A percentile compares a stretch with the other conserved stretches of the same genome.
phyloP scores from a whole-genome alignment of 768 basidiomycete genomes.

The Mycena latifolia region DNA sequence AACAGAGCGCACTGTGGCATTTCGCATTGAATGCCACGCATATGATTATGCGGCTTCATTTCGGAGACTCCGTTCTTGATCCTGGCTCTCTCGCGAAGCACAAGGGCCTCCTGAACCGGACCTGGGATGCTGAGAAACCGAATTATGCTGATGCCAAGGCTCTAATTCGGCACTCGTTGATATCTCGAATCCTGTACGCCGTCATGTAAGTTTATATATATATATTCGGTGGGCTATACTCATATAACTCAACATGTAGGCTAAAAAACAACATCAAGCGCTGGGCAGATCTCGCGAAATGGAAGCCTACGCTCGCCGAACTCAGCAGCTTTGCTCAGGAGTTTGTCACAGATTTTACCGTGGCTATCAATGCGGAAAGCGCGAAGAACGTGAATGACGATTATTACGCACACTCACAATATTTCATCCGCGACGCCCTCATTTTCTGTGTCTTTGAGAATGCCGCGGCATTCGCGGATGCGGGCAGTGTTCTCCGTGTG shows the following conservation, averaged over 20 bases:
- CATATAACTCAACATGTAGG: no score
- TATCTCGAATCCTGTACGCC: constrained; percentile 29
- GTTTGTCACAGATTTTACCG: constrained; percentile 9
- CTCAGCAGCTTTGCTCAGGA: constrained; percentile 17
- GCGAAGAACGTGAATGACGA: constrained; percentile 18
- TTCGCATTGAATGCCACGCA: constrained; percentile 43
- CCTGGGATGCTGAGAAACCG: constrained; percentile 43
- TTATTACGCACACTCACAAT: constrained; percentile 35
- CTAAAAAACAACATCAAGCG: no score
- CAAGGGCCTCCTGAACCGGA: constrained; percentile 42
- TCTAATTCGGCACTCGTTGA: constrained; percentile 35
- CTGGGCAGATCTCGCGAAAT: no score
- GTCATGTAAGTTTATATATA: not conserved
- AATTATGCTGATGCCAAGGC: constrained; percentile 42
- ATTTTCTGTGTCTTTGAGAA: constrained; percentile 43
- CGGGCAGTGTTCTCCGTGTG: constrained; percentile 37
- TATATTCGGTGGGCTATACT: no score
- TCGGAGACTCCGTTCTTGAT: constrained; percentile 38
- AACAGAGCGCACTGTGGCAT: constrained; percentile 41
- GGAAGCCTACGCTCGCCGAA: not conserved
- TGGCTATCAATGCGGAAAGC: constrained; percentile 1
- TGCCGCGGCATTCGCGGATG: not conserved
- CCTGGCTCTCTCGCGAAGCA: constrained; percentile 41
- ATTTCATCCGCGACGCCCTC: constrained; percentile 46
- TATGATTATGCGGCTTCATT: constrained; percentile 41